phyloP scores from a whole-genome alignment of 1,284 basidiomycete genomes.

The Apiotrichum veenhuisii region DNA sequence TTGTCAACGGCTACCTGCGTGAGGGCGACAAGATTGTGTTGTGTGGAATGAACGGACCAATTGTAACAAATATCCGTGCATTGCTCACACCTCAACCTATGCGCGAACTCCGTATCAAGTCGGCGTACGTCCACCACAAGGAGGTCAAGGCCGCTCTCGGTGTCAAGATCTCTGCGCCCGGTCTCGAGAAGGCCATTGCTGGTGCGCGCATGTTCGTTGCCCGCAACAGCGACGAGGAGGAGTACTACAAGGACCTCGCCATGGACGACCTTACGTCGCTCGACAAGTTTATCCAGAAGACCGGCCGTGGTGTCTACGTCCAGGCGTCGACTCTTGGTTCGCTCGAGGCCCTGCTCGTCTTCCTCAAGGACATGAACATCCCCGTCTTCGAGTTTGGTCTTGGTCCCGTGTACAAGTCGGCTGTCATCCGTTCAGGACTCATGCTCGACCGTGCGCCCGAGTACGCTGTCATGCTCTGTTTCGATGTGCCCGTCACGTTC shows the following conservation, averaged over 20 bases:
- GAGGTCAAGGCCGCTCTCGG: conserved; percentile 96
- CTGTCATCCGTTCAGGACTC: conserved; percentile 85
- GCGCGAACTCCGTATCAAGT: conserved; percentile 95
- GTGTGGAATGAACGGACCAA: conserved; percentile 96
- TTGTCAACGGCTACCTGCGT: conserved; percentile 88
- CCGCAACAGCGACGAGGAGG: conserved; percentile 93
- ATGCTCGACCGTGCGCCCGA: conserved; percentile 98
- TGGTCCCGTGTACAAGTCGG: conserved; percentile 94
- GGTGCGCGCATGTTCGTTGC: conserved; percentile 90
- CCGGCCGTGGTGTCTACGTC: conserved; percentile 92
- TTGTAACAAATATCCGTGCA: conserved; percentile 91
- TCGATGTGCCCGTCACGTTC: conserved; percentile 84
- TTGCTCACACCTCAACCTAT: conserved; percentile 94
- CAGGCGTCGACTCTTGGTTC: conserved; percentile 98
- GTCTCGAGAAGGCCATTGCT: conserved; percentile 98
- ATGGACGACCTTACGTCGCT: conserved; percentile 94
- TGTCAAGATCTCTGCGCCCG: conserved; percentile 93
- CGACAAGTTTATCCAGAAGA: conserved; percentile 88
- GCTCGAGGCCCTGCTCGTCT: conserved; percentile 93
- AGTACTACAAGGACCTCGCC: conserved; percentile 88
- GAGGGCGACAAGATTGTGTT: conserved; percentile 96
- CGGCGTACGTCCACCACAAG: conserved; percentile 95
- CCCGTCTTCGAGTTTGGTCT: conserved; percentile 98
- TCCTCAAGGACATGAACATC: conserved; percentile 92
- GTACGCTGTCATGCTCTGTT: conserved; percentile 90